Evolutionary conservation across 176 grass and related monocot species (phyloP), one percentile per base, ranked within the genome.

Genomic region (Lolium perenne): DNA sequence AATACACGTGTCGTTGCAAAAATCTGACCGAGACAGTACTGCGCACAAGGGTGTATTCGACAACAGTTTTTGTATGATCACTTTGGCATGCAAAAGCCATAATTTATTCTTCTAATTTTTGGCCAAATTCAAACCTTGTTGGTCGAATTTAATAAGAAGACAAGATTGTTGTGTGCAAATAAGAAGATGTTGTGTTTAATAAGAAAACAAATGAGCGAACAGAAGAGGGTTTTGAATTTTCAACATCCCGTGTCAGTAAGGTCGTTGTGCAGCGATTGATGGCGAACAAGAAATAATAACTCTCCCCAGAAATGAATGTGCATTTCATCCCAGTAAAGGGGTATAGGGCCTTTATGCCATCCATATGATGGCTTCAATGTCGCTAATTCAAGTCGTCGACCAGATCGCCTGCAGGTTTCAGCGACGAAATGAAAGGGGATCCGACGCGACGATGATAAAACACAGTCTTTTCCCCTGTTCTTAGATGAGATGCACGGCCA

Each of bases 301-400:
- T 76, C 48, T 87, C 62, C 14, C 58, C 25, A 26, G 74, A 49
- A 79, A 80, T 91, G 80, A 91, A 87, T 87, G 89, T 87, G 84
- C 84, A 87, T 79, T 90, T 86, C 65, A 87, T 87, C 80, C 66
- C 60, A 86, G 79, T 83, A 79, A 86, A 86, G 83, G 84, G 73
- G 20, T 9, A 3, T 18, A 73, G 57, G 8, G 84, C 85, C 87
- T 91, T 91, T 80, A 91, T 58, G 78, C 53, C 83, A 43, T 67
- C 68, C 69, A 80, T 80, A 80, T 25, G 45, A 45, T 65, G 21
- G 80, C 79, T 87, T 83, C 77, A 89, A 77, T 85, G 84, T 83
- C 51, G 81, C 57, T 79, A 82, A 86, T 83, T 88, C 57, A 83
- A 87, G 89, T 8, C 83, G 20, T 82, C 71, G 71, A 77, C 70